Evolutionary conservation across 768 basidiomycete genomes (phyloP).

Genomic region (Psilocybe azurescens): DNA sequence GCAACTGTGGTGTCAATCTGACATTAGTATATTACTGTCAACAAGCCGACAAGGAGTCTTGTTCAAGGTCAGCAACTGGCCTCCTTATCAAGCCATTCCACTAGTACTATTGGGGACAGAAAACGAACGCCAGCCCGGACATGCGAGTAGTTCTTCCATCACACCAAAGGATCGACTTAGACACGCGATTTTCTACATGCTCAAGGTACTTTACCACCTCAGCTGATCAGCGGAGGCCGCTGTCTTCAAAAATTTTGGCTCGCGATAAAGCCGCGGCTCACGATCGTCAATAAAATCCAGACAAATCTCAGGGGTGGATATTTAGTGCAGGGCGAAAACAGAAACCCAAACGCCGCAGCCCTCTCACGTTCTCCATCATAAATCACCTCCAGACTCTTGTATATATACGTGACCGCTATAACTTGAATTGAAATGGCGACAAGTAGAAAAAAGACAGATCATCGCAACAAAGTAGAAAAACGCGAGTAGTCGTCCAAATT

Average conservation of each 20-base stretch:
- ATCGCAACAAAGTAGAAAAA: no score
- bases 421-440: neutral
- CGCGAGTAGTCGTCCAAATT: no score
- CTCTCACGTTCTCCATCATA: neutral
- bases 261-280: no score
- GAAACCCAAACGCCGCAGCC: neutral
- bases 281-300: no score
- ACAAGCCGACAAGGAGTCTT: neutral
- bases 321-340: neutral
- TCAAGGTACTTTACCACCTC: no score
- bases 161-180: no score
- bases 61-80: neutral
- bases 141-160: no score
- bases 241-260: no score
- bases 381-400: neutral
- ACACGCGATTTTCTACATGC: no score
- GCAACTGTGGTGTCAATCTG: conserved; percentile 7
- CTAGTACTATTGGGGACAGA: neutral
- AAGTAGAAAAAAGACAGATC: neutral
- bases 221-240: no score
- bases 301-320: neutral
- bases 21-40: conserved; percentile 11
- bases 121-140: neutral
- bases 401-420: neutral
- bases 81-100: neutral